Percentiles rank a stretch among this genome's conserved stretches.
These are phyloP conservation scores for Penicillium flavigenum DNA, from an alignment of 495 filamentous ascomycete species.

Conservation along the genomic window DNA sequence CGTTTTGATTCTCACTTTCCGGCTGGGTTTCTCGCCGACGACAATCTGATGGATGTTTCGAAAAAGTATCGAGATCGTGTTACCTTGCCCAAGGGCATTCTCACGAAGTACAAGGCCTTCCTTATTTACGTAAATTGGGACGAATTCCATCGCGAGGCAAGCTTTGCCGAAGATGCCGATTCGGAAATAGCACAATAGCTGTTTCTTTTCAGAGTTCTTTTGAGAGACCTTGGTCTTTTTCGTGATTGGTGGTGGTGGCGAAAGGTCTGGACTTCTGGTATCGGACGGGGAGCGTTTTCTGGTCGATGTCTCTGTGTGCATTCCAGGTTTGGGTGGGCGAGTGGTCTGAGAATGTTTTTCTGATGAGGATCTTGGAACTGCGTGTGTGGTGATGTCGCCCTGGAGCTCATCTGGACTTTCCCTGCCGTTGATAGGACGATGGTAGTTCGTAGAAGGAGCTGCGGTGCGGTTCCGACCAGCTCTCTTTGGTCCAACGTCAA, in stretches of 20 bases:
- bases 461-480: background rate
- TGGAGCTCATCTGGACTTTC: conserved; percentile 50
- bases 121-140: conserved; percentile 18
- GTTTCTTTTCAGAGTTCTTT: conserved; percentile 9
- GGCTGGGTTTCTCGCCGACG: conserved; percentile 27
- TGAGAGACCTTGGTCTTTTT: conserved; percentile 23
- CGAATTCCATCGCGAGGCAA: conserved; percentile 4
- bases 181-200: conserved; percentile 20
- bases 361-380: conserved; percentile 18
- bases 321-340: background rate
- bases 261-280: conserved; percentile 35
- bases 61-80: conserved; percentile 18
- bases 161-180: conserved; percentile 23
- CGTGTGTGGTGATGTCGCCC: conserved; percentile 35
- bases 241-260: conserved; percentile 12
- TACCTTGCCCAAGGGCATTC: background rate
- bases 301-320: background rate
- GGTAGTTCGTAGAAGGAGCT: background rate
- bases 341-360: conserved; percentile 6
- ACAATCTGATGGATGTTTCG: conserved; percentile 21
- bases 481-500: conserved; percentile 18
- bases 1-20: conserved; percentile 38
- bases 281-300: conserved; percentile 33
- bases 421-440: conserved; percentile 15
- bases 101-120: conserved; percentile 13